Evolutionary conservation across 768 basidiomycete genomes (phyloP).

Genomic region (Lentinula sp.): DNA sequence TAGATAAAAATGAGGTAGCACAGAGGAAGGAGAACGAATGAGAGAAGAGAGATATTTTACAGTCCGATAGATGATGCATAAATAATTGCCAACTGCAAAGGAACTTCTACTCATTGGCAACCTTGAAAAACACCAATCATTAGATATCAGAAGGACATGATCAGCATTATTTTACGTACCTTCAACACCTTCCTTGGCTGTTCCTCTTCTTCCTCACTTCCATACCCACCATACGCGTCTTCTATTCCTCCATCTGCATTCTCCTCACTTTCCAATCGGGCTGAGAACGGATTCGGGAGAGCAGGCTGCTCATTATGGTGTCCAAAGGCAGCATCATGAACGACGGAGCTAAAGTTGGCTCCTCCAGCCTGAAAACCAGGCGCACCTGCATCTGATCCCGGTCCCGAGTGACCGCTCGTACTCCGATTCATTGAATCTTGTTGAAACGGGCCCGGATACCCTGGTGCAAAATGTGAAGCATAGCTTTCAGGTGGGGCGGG

Average conservation of each 20-base stretch:
- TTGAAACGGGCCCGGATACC: background rate
- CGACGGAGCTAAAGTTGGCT: background rate
- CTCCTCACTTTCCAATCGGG: background rate
- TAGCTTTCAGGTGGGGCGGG: background rate
- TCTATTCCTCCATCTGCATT: background rate
- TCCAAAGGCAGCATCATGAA: constrained; percentile 2
- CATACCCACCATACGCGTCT: constrained; percentile 5
- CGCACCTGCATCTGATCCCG: background rate
- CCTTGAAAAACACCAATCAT: background rate
- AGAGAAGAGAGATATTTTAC: background rate
- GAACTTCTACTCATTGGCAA: background rate
- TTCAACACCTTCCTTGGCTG: background rate
- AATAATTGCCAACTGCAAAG: background rate
- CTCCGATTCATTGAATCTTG: background rate
- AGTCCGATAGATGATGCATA: background rate
- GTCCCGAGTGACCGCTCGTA: background rate
- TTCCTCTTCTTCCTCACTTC: constrained; percentile 5
- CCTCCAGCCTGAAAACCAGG: background rate
- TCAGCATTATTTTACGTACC: background rate
- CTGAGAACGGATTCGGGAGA: background rate
- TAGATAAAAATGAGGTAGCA: background rate
- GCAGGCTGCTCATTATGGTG: background rate
- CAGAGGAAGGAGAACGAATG: background rate
- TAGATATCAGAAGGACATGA: background rate
- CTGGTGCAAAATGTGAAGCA: background rate